Evolutionary conservation across 1,284 basidiomycete genomes (phyloP).

Genomic region (Tilletia caries): DNA sequence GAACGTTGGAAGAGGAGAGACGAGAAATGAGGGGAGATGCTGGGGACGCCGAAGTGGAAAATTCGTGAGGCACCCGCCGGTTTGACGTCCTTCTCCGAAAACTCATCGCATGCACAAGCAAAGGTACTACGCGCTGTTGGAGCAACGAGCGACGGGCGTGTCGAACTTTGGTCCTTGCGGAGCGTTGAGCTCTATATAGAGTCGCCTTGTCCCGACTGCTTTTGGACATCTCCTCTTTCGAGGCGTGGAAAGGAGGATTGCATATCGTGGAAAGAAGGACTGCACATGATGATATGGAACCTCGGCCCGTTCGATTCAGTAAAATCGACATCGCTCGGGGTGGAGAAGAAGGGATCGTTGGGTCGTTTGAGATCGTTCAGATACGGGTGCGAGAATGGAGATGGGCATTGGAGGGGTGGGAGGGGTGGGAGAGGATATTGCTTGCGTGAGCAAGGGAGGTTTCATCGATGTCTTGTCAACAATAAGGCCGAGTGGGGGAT

Average conservation of each 20-base stretch:
- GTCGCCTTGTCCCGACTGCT: constrained; percentile 24
- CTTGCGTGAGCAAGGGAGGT: constrained; percentile 62
- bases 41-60: background rate
- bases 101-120: too few species aligned
- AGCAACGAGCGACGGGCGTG: too few species aligned
- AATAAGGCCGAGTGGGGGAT: too few species aligned
- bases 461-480: constrained; percentile 60
- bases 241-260: constrained; percentile 91
- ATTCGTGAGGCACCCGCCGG: too few species aligned
- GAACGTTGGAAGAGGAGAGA: background rate
- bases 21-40: background rate
- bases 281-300: constrained; percentile 70
- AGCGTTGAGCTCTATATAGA: too few species aligned
- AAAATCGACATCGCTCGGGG: background rate
- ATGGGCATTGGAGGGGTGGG: too few species aligned
- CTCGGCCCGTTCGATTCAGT: background rate
- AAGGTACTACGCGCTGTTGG: too few species aligned
- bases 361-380: constrained; percentile 56
- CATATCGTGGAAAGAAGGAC: too few species aligned
- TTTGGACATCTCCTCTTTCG: constrained; percentile 64
- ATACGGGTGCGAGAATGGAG: constrained; percentile 59
- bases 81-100: too few species aligned
- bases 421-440: constrained; percentile 63
- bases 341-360: constrained; percentile 59
- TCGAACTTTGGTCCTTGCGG: too few species aligned